Evolutionary conservation across 352 stramenopile genomes (phyloP).

Genomic region (Globisporangium middletonii): DNA sequence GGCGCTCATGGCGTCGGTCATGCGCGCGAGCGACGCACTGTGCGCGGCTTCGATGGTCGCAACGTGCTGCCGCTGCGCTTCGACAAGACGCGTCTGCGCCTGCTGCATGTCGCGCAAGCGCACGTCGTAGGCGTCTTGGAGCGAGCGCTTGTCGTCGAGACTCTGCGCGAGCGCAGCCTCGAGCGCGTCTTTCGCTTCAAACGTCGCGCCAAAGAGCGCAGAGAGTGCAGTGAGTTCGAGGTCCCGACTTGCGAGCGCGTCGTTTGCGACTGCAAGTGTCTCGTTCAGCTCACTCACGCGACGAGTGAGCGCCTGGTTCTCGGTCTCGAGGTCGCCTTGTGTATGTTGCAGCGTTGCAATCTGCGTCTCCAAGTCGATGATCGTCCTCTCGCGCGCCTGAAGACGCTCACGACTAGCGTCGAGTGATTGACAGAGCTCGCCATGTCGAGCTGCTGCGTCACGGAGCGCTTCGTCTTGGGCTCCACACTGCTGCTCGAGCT

Average conservation of each 20-base stretch:
- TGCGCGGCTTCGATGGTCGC: conserved; percentile 12
- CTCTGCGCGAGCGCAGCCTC: conserved; percentile 8
- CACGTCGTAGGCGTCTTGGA: conserved; percentile 4
- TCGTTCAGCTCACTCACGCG: neutral
- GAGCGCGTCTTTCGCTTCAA: conserved; percentile 3
- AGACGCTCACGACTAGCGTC: neutral
- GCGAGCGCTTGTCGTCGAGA: conserved; percentile 5
- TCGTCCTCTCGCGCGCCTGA: neutral
- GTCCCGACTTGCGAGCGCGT: neutral
- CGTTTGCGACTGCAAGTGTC: too few relatives aligned
- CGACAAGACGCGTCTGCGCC: neutral
- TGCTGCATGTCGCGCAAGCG: neutral
- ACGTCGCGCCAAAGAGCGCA: conserved; percentile 3
- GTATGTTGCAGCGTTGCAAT: too few relatives aligned
- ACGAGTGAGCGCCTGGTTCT: too few relatives aligned
- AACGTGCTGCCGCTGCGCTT: conserved; percentile 7
- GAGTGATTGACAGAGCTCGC: neutral
- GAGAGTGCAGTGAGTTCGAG: conserved; percentile 2
- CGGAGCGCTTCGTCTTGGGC: neutral
- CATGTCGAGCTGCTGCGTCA: neutral
- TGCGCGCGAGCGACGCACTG: conserved; percentile 19
- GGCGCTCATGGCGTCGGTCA: conserved; percentile 32
- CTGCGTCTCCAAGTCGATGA: neutral
- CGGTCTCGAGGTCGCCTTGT: neutral
- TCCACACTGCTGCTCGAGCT: neutral